Evolutionary conservation across 2,329 filamentous ascomycete genomes (phyloP).

Genomic region (Lecanosticta acicola): DNA sequence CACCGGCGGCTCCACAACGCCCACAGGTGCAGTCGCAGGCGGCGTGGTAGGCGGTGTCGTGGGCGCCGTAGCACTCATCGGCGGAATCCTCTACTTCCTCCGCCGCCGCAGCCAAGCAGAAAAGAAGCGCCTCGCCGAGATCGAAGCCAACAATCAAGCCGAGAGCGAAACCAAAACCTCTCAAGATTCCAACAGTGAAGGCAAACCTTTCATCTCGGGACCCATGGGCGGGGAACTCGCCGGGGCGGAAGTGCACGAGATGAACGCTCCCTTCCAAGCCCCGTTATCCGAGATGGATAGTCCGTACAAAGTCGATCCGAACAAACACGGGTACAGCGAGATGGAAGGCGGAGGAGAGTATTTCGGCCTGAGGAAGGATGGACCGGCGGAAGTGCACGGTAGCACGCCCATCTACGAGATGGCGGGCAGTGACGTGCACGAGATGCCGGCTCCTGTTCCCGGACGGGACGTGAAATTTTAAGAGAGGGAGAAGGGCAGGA

Average conservation of each 20-base stretch:
- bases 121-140: constrained; percentile 26
- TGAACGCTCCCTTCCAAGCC: constrained; percentile 25
- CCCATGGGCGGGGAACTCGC: constrained; percentile 33
- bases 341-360: constrained; percentile 26
- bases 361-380: constrained; percentile 14
- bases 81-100: constrained; percentile 24
- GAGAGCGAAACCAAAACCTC: constrained; percentile 11
- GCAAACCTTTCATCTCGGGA: constrained; percentile 24
- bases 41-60: constrained; percentile 31
- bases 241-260: constrained; percentile 32
- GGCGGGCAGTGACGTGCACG: constrained; percentile 26
- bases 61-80: constrained; percentile 25
- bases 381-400: constrained; percentile 26
- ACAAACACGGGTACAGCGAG: constrained; percentile 30
- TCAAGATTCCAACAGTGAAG: constrained; percentile 12
- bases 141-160: constrained; percentile 29
- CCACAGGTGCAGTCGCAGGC: constrained; percentile 32
- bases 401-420: constrained; percentile 29
- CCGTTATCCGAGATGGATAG: constrained; percentile 29
- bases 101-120: constrained; percentile 24
- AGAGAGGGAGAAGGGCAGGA: no score
- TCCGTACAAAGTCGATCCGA: constrained; percentile 30
- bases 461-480: no score
- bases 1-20: constrained; percentile 23
- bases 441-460: constrained; percentile 18